These are phyloP conservation scores for Malus orientalis DNA, from an alignment of 306 rosid genomes.

Conservation along the genomic window DNA sequence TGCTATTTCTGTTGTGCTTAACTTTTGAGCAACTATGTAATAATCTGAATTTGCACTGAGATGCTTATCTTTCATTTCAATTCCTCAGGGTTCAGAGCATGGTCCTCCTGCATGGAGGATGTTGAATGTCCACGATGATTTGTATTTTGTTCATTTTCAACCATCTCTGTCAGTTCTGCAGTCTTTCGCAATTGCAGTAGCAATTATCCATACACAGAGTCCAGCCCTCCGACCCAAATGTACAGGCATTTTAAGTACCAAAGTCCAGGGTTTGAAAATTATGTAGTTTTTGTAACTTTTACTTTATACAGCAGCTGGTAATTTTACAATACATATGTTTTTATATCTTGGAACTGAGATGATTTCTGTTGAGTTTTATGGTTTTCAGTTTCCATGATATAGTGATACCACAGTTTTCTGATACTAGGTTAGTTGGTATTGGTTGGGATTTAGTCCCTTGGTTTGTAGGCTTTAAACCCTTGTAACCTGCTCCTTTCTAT, in stretches of 20 bases:
- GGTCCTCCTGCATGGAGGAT: conserved; percentile 63
- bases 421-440: conserved; percentile 29
- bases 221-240: conserved; percentile 58
- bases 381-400: conserved; percentile 20
- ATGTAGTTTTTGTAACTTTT: conserved; percentile 26
- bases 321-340: conserved; percentile 28
- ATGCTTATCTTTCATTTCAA: background rate
- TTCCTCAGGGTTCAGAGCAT: conserved; percentile 39
- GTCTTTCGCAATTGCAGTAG: conserved; percentile 85
- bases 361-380: conserved; percentile 15
- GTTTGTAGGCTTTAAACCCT: conserved; percentile 26
- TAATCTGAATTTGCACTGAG: background rate
- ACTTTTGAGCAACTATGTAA: background rate
- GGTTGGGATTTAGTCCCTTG: conserved; percentile 24
- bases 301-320: conserved; percentile 40
- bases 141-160: conserved; percentile 68
- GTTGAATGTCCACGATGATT: conserved; percentile 62
- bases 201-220: conserved; percentile 60
- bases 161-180: conserved; percentile 59
- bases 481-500: conserved; percentile 27
- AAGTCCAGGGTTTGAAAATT: conserved; percentile 28
- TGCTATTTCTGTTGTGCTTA: background rate
- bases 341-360: conserved; percentile 27
- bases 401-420: conserved; percentile 16
- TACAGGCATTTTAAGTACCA: conserved; percentile 30